These are phyloP conservation scores for Austroboletus novae-zelandiae DNA, from an alignment of 1,284 basidiomycete species.

Conservation along the genomic window DNA sequence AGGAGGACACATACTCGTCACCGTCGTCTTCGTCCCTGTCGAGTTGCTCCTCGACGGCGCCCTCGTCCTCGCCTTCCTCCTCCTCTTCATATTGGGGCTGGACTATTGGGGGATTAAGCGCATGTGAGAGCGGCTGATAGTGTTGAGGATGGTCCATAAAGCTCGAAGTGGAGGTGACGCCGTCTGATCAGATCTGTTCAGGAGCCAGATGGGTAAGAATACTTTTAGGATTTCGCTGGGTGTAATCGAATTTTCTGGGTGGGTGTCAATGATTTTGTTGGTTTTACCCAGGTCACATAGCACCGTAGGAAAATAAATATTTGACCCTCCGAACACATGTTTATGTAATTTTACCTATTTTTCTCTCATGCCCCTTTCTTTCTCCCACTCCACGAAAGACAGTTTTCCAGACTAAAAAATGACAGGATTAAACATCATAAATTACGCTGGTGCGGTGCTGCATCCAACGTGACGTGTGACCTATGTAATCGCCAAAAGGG, in stretches of 20 bases:
- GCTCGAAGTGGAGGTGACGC: constrained; percentile 7
- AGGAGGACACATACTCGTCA: constrained; percentile 27
- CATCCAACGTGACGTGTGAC: background rate
- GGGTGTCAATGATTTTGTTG: constrained; percentile 31
- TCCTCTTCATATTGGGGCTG: constrained; percentile 36
- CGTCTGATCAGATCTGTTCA: constrained; percentile 25
- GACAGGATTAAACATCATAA: too few relatives aligned
- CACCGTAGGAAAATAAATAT: constrained; percentile 30
- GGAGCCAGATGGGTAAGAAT: constrained; percentile 19
- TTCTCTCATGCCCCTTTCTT: background rate
- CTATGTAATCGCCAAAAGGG: too few relatives aligned
- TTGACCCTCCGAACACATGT: constrained; percentile 14
- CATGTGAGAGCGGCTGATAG: constrained; percentile 76
- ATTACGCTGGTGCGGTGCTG: background rate
- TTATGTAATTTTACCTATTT: constrained; percentile 21
- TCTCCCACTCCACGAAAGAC: background rate
- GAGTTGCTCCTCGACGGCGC: constrained; percentile 65
- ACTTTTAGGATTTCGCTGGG: constrained; percentile 29
- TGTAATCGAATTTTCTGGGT: constrained; percentile 33
- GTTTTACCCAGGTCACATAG: constrained; percentile 28
- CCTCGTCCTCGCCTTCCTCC: constrained; percentile 65
- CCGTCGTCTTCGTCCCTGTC: constrained; percentile 41
- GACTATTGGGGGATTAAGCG: constrained; percentile 56
- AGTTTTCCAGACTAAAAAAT: too few relatives aligned
- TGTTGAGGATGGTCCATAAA: constrained; percentile 73